Evolutionary conservation across 164 flowering plant species (phyloP).

Genomic region (Protea cynaroides): DNA sequence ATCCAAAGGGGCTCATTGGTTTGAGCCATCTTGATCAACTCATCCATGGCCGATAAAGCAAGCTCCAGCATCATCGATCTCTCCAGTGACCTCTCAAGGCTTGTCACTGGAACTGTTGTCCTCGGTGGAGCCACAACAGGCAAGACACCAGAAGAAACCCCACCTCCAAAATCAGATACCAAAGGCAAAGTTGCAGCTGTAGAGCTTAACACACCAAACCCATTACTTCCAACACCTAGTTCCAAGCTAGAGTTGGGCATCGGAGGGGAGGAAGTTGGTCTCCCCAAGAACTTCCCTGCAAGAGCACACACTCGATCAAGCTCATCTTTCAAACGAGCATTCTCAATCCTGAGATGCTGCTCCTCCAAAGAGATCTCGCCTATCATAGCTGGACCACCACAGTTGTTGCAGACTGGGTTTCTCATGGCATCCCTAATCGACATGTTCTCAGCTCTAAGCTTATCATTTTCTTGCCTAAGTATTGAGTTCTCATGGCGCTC

Average conservation of each 20-base stretch:
- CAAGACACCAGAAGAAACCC: constrained; percentile 26
- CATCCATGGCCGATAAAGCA: constrained; percentile 93
- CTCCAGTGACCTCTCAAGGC: constrained; percentile 55
- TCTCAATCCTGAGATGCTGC: constrained; percentile 87
- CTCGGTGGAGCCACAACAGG: constrained; percentile 29
- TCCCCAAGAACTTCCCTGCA: constrained; percentile 85
- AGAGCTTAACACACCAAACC: constrained; percentile 40
- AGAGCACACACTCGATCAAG: constrained; percentile 81
- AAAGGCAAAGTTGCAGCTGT: constrained; percentile 37
- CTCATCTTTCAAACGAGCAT: constrained; percentile 84
- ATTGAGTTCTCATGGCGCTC: constrained; percentile 92
- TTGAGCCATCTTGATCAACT: constrained; percentile 80
- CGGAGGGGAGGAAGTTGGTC: constrained; percentile 49
- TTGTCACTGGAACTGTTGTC: constrained; percentile 23
- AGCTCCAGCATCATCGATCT: constrained; percentile 79
- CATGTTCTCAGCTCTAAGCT: constrained; percentile 87
- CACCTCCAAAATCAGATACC: constrained; percentile 48
- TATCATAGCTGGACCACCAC: constrained; percentile 87
- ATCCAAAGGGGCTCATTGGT: constrained; percentile 82
- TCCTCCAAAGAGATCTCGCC: constrained; percentile 88
- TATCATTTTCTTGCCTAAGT: constrained; percentile 84
- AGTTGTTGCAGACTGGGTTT: constrained; percentile 81
- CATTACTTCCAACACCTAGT: constrained; percentile 74
- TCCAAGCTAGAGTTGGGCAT: constrained; percentile 72
- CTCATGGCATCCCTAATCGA: constrained; percentile 87